Percentiles rank a stretch among this genome's conserved stretches.
phyloP scores from a whole-genome alignment of 2,329 filamentous ascomycete species.

The Anthostomella pinea region DNA sequence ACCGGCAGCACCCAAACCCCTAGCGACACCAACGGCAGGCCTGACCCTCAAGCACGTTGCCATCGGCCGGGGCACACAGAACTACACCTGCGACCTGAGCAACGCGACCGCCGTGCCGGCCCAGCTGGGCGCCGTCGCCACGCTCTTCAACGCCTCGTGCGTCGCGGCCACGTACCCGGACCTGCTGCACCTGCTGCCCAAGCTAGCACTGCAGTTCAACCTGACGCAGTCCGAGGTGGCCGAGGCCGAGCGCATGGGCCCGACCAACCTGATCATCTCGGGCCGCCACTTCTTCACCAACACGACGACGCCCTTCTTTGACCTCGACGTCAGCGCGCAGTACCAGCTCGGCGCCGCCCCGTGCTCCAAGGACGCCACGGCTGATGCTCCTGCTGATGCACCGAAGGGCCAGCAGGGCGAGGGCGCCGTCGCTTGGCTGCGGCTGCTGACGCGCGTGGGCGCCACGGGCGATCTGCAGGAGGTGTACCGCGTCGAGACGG shows the following conservation, averaged over 20 bases:
- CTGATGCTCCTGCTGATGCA: slow-evolving; percentile 61
- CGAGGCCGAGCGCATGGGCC: slow-evolving; percentile 42
- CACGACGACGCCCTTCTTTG: slow-evolving; percentile 72
- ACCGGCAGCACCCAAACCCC: slow-evolving; percentile 48
- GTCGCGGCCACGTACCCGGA: slow-evolving; percentile 67
- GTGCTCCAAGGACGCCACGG: slow-evolving; percentile 59
- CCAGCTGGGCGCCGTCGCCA: slow-evolving; percentile 71
- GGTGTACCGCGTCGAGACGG: slow-evolving; percentile 82
- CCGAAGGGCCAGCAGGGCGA: slow-evolving; percentile 59
- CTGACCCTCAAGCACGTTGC: slow-evolving; percentile 72
- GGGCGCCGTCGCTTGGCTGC: slow-evolving; percentile 77
- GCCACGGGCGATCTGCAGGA: slow-evolving; percentile 65
- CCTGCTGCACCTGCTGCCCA: slow-evolving; percentile 62
- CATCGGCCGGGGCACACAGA: slow-evolving; percentile 85
- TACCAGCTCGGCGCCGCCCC: slow-evolving; percentile 57
- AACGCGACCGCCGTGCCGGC: slow-evolving; percentile 61
- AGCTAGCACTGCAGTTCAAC: slow-evolving; percentile 66
- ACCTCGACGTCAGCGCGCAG: slow-evolving; percentile 57
- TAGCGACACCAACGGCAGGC: slow-evolving; percentile 60
- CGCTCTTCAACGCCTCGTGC: slow-evolving; percentile 86
- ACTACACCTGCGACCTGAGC: slow-evolving; percentile 77
- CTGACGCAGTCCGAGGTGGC: slow-evolving; percentile 36
- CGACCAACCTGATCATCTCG: slow-evolving; percentile 61
- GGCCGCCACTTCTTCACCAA: slow-evolving; percentile 82
- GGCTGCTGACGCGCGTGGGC: slow-evolving; percentile 55